Percentiles rank a stretch among this genome's conserved stretches.
phyloP scores from a whole-genome alignment of 176 grass and related monocot genomes.

The Tuctoria greenei region DNA sequence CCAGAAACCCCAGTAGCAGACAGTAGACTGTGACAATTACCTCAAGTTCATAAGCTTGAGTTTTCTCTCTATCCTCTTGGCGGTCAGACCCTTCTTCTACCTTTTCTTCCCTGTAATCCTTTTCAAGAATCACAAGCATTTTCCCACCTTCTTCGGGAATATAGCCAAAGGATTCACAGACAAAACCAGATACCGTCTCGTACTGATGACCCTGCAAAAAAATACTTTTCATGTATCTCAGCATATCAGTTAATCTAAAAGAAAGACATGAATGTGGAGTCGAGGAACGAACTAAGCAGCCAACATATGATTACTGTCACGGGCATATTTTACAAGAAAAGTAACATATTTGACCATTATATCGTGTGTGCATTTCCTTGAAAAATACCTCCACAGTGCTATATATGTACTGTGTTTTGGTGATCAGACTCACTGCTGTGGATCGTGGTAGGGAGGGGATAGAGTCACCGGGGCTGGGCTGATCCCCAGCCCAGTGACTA shows the following conservation, averaged over 20 bases:
- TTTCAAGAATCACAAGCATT: slow-evolving; percentile 79
- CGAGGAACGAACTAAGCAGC: neutral
- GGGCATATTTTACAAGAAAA: slow-evolving; percentile 14
- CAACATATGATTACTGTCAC: neutral
- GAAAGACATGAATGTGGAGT: slow-evolving; percentile 28
- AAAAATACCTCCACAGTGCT: neutral
- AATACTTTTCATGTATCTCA: slow-evolving; percentile 25
- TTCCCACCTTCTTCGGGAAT: slow-evolving; percentile 83
- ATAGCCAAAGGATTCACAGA: slow-evolving; percentile 92
- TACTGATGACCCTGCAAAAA: slow-evolving; percentile 80
- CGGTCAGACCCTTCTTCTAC: slow-evolving; percentile 63
- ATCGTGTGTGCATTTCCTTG: neutral
- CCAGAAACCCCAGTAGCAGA: neutral
- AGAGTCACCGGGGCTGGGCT: too few relatives aligned
- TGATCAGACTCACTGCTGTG: too few relatives aligned
- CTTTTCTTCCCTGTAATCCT: slow-evolving; percentile 61
- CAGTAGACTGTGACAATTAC: slow-evolving; percentile 38
- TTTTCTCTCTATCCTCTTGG: slow-evolving; percentile 59
- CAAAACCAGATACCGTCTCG: slow-evolving; percentile 94
- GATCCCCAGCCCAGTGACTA: too few relatives aligned
- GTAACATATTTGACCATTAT: neutral
- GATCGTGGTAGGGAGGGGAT: too few relatives aligned
- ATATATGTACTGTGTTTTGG: neutral
- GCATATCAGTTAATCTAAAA: slow-evolving; percentile 27
- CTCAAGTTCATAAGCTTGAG: slow-evolving; percentile 92